Conservation (phyloP, 1,284 basidiomycete species). For the Amylostereum chailletii region DNA sequence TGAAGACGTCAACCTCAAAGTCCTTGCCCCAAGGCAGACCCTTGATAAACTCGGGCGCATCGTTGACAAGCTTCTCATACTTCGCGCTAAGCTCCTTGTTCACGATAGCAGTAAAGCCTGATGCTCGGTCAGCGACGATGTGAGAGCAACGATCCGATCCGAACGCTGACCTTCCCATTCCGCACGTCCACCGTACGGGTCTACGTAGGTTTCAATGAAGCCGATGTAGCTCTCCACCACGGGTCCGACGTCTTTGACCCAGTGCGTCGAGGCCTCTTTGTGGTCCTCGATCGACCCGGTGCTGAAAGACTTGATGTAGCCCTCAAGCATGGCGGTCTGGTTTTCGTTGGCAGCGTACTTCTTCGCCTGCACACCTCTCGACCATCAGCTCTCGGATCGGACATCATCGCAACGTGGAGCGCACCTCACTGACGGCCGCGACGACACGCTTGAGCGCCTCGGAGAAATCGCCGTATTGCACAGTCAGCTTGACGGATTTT, state of each 20-base stretch:
- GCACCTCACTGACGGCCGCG: slow-evolving; percentile 52
- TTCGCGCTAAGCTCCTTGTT: slow-evolving; percentile 76
- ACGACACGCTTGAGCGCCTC: slow-evolving; percentile 44
- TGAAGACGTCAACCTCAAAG: slow-evolving; percentile 78
- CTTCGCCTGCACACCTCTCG: slow-evolving; percentile 39
- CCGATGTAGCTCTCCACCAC: slow-evolving; percentile 86
- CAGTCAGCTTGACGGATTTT: slow-evolving; percentile 41
- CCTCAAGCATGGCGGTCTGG: slow-evolving; percentile 65
- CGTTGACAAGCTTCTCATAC: slow-evolving; percentile 68
- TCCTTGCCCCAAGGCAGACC: slow-evolving; percentile 75
- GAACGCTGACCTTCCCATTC: slow-evolving; percentile 70
- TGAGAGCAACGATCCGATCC: background rate
- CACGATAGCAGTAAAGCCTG: slow-evolving; percentile 81
- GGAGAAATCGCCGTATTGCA: slow-evolving; percentile 69
- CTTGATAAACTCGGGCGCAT: slow-evolving; percentile 71
- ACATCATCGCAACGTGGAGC: background rate
- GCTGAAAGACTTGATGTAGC: slow-evolving; percentile 73
- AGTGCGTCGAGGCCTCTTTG: slow-evolving; percentile 65
- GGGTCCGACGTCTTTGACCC: slow-evolving; percentile 82
- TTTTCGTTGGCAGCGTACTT: slow-evolving; percentile 67
- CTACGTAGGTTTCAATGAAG: slow-evolving; percentile 63
- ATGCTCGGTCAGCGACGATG: background rate
- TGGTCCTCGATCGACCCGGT: slow-evolving; percentile 74
- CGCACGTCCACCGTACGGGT: slow-evolving; percentile 75
- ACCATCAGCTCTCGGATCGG: no score